Evolutionary conservation across 345 rosid species (phyloP).

Genomic region (Noccaea caerulescens): DNA sequence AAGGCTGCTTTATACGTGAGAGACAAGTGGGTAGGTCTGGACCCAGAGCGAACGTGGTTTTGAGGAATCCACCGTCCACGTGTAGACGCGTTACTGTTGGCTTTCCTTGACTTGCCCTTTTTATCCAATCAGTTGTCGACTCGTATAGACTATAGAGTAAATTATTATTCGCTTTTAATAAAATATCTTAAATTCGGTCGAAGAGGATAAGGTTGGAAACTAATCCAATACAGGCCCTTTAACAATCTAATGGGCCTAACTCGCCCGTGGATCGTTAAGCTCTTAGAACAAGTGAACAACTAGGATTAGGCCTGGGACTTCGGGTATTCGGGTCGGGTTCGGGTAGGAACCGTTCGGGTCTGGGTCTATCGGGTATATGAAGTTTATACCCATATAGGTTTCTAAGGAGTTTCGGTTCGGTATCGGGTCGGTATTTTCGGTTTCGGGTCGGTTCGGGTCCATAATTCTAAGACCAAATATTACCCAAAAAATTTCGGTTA

Average conservation of each 20-base stretch:
- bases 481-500: too few relatives aligned
- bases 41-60: conserved; percentile 30
- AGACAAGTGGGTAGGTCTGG: conserved; percentile 39
- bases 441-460: too few relatives aligned
- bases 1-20: conserved; percentile 6
- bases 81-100: conserved; percentile 46
- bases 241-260: conserved; percentile 24
- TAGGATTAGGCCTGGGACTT: too few relatives aligned
- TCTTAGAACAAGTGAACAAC: too few relatives aligned
- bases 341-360: too few relatives aligned
- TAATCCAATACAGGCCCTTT: conserved; percentile 33
- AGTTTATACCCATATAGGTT: too few relatives aligned
- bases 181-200: conserved; percentile 33
- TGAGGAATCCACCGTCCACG: conserved; percentile 43
- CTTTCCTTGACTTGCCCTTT: conserved; percentile 31
- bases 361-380: too few relatives aligned
- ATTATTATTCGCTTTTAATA: conserved; percentile 16
- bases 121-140: conserved; percentile 36
- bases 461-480: too few relatives aligned
- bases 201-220: conserved; percentile 44
- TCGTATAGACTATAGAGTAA: background rate
- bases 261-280: background rate
- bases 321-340: too few relatives aligned
- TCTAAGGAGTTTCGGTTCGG: too few relatives aligned
- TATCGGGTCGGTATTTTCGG: too few relatives aligned